Base-by-base conservation (phyloP, 352 stramenopile species). In the Thraustochytrium sp. region DNA sequence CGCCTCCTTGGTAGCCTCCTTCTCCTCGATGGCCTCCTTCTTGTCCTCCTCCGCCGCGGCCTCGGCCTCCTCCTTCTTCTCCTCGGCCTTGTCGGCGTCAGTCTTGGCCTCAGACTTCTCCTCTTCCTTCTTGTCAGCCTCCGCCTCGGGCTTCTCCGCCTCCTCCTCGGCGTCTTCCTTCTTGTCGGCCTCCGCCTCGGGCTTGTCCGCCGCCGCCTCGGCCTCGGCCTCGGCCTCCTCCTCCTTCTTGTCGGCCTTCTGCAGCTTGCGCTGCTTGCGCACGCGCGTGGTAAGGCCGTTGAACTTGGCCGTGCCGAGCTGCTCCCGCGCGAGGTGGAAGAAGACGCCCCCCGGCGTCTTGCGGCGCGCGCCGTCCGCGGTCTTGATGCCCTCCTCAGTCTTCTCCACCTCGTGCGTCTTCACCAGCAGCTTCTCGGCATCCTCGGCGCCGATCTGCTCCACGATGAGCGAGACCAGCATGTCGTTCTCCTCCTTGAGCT, bases 341-440 rank as follows among this genome's bases (percentile, higher is more conserved):
- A 85, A 85, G 64, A 86, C 82, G 42, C 82, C 82, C 16, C 82
- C 82, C 0, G 82, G 23, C 3, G 82, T 84, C 34, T 84, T 84
- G 21, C 56, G 76, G 31, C 82, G 59, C 44, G 40, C 36, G 38
- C 76, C 76, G 64, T 86, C 82, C 18, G 82, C 74, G 44, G 82
- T 86, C 53, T 49, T 76, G 61, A 86, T 84, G 18, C 82, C 82
- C 37, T 84, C 76, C 16, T 40, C 68, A n/a, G 48, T 44, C 74
- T 85, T 46, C 1, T 84, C 59, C n/a, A 76, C 49, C 44, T 68
- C 48, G 34, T 80, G 18, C 13, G 73, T 64, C 36, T 76, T 48
- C 44, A 31, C 31, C 4, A 85, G 42, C 26, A 86, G 73, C 29
- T 59, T 23, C 82, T 85, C 61, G 40, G 21, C 55, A 8, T 42